Conservation (phyloP, 2,329 filamentous ascomycete species). For the Ophiostoma populinum region DNA sequence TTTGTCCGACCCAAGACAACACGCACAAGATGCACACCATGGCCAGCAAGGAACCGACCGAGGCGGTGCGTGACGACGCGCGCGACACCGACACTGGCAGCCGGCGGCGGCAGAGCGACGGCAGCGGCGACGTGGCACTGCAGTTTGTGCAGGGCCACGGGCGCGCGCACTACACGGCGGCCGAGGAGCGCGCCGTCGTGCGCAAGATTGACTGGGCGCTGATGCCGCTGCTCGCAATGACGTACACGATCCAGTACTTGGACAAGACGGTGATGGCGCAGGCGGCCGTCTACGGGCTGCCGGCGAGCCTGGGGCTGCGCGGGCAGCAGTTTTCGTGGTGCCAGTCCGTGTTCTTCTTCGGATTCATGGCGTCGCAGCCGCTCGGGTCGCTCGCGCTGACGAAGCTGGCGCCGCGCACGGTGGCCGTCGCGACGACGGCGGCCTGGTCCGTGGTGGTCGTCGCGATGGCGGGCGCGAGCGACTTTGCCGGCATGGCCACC, state of each 20-base stretch:
- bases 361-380: constrained; percentile 40
- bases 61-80: too few relatives aligned
- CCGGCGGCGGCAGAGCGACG: too few relatives aligned
- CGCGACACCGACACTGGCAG: too few relatives aligned
- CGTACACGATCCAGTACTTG: constrained; percentile 19
- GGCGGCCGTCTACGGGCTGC: constrained; percentile 6
- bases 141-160: too few relatives aligned
- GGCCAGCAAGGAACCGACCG: too few relatives aligned
- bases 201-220: background rate
- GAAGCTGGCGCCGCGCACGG: constrained; percentile 30
- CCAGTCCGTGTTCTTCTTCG: constrained; percentile 40
- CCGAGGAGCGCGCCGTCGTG: constrained; percentile 30
- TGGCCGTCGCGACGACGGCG: constrained; percentile 31
- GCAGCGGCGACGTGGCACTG: too few relatives aligned
- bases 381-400: too few relatives aligned
- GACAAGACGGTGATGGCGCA: constrained; percentile 14
- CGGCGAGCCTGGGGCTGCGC: constrained; percentile 2
- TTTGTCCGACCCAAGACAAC: too few relatives aligned
- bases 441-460: constrained; percentile 34
- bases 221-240: constrained; percentile 1
- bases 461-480: constrained; percentile 32
- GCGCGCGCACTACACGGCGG: constrained; percentile 36
- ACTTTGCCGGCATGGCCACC: constrained; percentile 27
- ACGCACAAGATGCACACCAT: too few relatives aligned
- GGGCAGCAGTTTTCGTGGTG: constrained; percentile 8